Conservation (phyloP, 257 asterid genomes). For the Solanum habrochaites region DNA sequence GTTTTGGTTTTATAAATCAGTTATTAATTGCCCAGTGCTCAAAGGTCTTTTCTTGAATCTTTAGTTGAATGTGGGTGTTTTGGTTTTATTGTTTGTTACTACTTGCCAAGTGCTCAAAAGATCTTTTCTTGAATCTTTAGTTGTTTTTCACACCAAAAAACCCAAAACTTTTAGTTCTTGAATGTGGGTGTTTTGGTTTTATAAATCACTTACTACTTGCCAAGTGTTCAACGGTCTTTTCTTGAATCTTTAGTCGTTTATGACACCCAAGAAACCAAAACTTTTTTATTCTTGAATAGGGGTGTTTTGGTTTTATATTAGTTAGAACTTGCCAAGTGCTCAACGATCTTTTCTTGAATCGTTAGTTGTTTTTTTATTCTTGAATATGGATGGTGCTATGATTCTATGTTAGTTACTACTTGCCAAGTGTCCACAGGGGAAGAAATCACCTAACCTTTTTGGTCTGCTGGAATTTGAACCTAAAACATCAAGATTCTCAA, state of each 20-base stretch:
- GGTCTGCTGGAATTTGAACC: not conserved
- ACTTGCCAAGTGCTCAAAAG: slow-evolving; percentile 43
- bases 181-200: not conserved
- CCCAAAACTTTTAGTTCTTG: not conserved
- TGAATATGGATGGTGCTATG: not conserved
- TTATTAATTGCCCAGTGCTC: slow-evolving; percentile 25
- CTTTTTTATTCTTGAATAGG: not conserved
- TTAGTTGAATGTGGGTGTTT: not conserved
- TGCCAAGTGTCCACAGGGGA: not conserved
- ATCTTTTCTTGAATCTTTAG: slow-evolving; percentile 4
- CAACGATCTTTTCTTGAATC: slow-evolving; percentile 23
- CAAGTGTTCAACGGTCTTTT: slow-evolving; percentile 54
- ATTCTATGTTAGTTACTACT: not conserved
- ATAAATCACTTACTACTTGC: not conserved
- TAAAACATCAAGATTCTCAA: not conserved
- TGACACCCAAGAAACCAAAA: not conserved
- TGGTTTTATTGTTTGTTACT: not conserved
- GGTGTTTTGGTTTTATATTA: not conserved
- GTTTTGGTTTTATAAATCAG: not conserved
- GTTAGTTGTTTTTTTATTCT: not conserved
- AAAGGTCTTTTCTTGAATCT: slow-evolving; percentile 26
- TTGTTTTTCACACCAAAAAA: not conserved
- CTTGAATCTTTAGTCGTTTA: not conserved
- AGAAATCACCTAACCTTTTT: not conserved
- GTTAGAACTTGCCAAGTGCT: slow-evolving; percentile 26